These are phyloP conservation scores for Ogataea methylovora DNA, from an alignment of 805 yeast genomes.

Conservation along the genomic window DNA sequence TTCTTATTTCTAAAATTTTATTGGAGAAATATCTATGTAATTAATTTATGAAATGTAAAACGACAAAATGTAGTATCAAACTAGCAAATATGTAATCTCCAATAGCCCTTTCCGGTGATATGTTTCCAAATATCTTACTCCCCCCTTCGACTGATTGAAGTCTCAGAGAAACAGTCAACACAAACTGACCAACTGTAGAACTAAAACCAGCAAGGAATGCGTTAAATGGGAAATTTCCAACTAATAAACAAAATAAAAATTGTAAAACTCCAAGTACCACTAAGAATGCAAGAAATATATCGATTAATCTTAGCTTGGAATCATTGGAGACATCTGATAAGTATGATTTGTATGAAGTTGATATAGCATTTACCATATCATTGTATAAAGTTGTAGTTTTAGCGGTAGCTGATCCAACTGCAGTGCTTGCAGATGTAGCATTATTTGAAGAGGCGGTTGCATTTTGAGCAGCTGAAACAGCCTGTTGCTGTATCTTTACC, in stretches of 20 bases:
- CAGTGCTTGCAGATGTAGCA: not conserved
- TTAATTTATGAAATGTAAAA: slow-evolving; percentile 84
- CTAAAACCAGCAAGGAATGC: slow-evolving; percentile 93
- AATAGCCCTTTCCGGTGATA: slow-evolving; percentile 49
- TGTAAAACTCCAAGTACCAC: slow-evolving; percentile 73
- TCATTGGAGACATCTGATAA: slow-evolving; percentile 20
- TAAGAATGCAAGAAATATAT: slow-evolving; percentile 65
- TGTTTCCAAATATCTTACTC: slow-evolving; percentile 13
- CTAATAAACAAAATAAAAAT: slow-evolving; percentile 64
- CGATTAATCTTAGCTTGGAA: slow-evolving; percentile 57
- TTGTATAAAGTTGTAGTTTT: slow-evolving; percentile 8
- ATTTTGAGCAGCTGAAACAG: not conserved
- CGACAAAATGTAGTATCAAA: slow-evolving; percentile 80
- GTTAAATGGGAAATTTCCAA: slow-evolving; percentile 94
- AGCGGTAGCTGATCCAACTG: slow-evolving; percentile 3
- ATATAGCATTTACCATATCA: slow-evolving; percentile 25
- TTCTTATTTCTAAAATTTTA: not conserved
- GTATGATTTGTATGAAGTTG: slow-evolving; percentile 25
- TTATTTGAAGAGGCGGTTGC: not conserved
- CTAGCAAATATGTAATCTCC: slow-evolving; percentile 88
- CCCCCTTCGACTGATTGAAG: slow-evolving; percentile 46
- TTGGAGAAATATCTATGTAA: not conserved
- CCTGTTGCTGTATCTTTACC: slow-evolving; percentile 3
- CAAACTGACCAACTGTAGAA: slow-evolving; percentile 93
- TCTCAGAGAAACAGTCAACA: slow-evolving; percentile 74